A percentile compares a stretch with the other conserved stretches of the same genome.
These are phyloP conservation scores for Trichomonascaceae sp. DNA, from an alignment of 1,139 yeast genomes.

Conservation along the genomic window DNA sequence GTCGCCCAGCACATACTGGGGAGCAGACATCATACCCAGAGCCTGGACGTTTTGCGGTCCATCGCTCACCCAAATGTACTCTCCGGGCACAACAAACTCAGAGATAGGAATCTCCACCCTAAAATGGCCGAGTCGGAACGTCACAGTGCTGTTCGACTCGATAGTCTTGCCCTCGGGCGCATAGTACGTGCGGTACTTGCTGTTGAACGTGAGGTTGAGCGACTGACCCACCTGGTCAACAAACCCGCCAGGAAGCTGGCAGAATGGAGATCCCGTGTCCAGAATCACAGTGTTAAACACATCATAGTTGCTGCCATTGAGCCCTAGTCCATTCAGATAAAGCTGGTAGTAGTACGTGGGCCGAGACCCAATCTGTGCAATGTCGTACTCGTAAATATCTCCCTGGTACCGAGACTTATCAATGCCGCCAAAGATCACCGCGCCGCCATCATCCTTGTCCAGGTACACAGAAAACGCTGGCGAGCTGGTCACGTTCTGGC, in stretches of 20 bases:
- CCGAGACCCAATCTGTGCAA: conserved; percentile 6
- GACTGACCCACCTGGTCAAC: conserved; percentile 18
- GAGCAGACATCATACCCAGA: conserved; percentile 19
- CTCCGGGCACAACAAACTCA: conserved; percentile 23
- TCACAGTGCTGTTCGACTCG: conserved; percentile 9
- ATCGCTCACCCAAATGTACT: conserved; percentile 21
- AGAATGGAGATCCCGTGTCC: conserved; percentile 36
- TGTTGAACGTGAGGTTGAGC: conserved; percentile 14
- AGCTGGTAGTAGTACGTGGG: conserved; percentile 13
- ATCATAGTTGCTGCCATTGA: conserved; percentile 12
- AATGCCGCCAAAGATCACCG: conserved; percentile 13
- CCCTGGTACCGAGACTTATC: conserved; percentile 35
- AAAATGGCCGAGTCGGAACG: conserved; percentile 18
- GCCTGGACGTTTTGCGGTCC: conserved; percentile 22
- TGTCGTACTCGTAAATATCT: conserved; percentile 18
- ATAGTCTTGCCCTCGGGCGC: conserved; percentile 9
- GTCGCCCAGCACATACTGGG: conserved; percentile 45
- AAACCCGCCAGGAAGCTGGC: conserved; percentile 20
- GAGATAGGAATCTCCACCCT: conserved; percentile 15
- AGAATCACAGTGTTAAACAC: conserved; percentile 31
- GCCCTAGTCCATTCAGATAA: conserved; percentile 11
- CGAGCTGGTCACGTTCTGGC: conserved; percentile 39
- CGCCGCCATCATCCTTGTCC: conserved; percentile 24
- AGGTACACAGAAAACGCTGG: conserved; percentile 39
- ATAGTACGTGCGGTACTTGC: conserved; percentile 19